Base-by-base conservation (phyloP, 1,139 yeast species). In the Scheffersomyces stambukii region DNA sequence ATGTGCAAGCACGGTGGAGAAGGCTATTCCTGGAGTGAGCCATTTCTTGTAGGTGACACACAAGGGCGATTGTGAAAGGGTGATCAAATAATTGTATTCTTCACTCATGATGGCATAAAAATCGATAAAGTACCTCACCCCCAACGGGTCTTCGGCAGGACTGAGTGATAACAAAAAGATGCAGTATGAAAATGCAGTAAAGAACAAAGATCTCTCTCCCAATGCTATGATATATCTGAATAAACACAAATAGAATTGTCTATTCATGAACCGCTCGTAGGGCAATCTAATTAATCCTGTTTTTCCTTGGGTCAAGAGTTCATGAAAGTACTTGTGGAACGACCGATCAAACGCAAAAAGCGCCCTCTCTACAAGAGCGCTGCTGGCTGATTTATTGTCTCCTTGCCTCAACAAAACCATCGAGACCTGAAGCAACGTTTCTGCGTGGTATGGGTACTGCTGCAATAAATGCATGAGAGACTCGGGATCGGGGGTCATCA, bases 141-240 rank as follows among this genome's bases (percentile, higher is more conserved):
- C 95, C 34, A 81, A 59, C 0, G 95, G 95, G 60, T 86, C 96
- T 28, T 81, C 85, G 2, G 77, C 71, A 1, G 95, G 95, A 21
- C 77, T 71, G 25, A 86, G 57, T 1, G 86, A 73, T 40, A 81
- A 60, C 29, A 88, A 59, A 6, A 81, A 61, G 48, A 83, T 86
- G 43, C 83, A 75, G 60, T 79, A 86, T 23, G 77, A 71, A 31
- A 83, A 69, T 1, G 95, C 95, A 0, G 96, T 85, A 33, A 60
- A 70, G 48, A 74, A 77, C 2, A 91, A 81, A 6, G 94, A 84
- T 43, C 88, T 71, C 46, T 82, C 88, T 2, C 88, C 84, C 25
- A 88, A 58, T 3, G 75, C 76, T 13, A 72, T 67, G 31, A 86
- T 75, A 45, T 83, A 79, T 44, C 91, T 70, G 62, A 85, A 84